A percentile compares a stretch with the other conserved stretches of the same genome.
Evolutionary conservation across 257 asterid genomes (phyloP).

Genomic region (Solanum sejunctum): DNA sequence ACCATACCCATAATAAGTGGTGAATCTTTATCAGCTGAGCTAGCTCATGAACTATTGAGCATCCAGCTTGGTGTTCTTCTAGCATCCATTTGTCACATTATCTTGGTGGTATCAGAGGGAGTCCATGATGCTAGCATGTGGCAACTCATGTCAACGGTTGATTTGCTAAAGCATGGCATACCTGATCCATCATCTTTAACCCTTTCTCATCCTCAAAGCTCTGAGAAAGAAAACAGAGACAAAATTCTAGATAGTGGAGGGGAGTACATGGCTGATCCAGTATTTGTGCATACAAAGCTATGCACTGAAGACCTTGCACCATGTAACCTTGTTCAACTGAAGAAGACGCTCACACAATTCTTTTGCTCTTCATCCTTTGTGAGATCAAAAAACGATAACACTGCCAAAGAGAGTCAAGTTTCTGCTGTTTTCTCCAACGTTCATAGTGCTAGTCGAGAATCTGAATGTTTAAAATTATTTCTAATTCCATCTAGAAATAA

Average conservation of each 20-base stretch:
- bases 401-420: constrained; percentile 14
- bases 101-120: constrained; percentile 86
- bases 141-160: constrained; percentile 78
- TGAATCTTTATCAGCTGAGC: constrained; percentile 80
- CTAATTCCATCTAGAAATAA: constrained; percentile 51
- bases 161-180: constrained; percentile 70
- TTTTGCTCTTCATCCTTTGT: constrained; percentile 40
- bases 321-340: constrained; percentile 23
- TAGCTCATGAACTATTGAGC: constrained; percentile 88
- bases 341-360: constrained; percentile 39
- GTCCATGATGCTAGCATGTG: constrained; percentile 78
- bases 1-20: constrained; percentile 63
- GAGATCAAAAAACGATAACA: constrained; percentile 33
- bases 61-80: constrained; percentile 95
- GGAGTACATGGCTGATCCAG: constrained; percentile 65
- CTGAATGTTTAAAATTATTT: constrained; percentile 33
- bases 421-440: neutral
- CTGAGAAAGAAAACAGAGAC: constrained; percentile 48
- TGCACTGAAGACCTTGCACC: constrained; percentile 44
- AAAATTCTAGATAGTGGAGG: constrained; percentile 38
- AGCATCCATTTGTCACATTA: constrained; percentile 68
- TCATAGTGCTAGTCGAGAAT: constrained; percentile 16
- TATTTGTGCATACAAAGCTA: constrained; percentile 80
- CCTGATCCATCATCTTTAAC: constrained; percentile 85
- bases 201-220: constrained; percentile 43